These are phyloP conservation scores for Amaranthus palmeri DNA, from an alignment of 148 eudicot genomes.

Conservation along the genomic window DNA sequence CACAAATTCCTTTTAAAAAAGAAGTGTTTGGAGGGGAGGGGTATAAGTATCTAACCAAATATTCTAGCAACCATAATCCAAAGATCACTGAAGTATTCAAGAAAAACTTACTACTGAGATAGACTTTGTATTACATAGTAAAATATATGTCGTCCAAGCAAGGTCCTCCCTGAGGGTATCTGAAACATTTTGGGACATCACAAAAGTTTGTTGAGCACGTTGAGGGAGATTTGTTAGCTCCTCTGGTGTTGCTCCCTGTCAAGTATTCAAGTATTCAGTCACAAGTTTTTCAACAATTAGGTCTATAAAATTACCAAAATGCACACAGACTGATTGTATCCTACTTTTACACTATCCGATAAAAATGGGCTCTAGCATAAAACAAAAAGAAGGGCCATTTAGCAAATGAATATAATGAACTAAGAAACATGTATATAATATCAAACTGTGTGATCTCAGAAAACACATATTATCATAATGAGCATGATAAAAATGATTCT, in stretches of 20 bases:
- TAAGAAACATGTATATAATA: not conserved
- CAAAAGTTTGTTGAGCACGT: slow-evolving; percentile 68
- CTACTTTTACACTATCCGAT: not conserved
- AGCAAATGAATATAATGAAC: not conserved
- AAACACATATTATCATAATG: not conserved
- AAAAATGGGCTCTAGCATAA: not conserved
- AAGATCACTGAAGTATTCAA: not conserved
- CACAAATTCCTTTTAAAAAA: not conserved
- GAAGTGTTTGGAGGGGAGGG: not conserved
- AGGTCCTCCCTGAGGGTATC: slow-evolving; percentile 72
- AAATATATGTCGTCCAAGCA: slow-evolving; percentile 87
- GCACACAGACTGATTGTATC: not conserved
- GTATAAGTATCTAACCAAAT: not conserved
- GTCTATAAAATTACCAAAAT: not conserved
- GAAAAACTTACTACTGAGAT: slow-evolving; percentile 61
- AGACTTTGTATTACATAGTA: slow-evolving; percentile 81
- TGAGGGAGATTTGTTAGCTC: slow-evolving; percentile 49
- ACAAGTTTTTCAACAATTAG: not conserved
- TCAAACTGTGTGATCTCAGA: not conserved
- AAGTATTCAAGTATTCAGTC: not conserved
- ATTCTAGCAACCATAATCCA: not conserved
- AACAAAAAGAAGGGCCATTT: not conserved
- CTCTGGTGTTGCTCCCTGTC: slow-evolving; percentile 66
- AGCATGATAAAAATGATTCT: not conserved
- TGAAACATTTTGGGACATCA: slow-evolving; percentile 58